Percentiles rank a stretch among this genome's conserved stretches.
These are phyloP conservation scores for Coemansia interrupta DNA, from an alignment of 192 early-diverging fungal genomes.

Conservation along the genomic window DNA sequence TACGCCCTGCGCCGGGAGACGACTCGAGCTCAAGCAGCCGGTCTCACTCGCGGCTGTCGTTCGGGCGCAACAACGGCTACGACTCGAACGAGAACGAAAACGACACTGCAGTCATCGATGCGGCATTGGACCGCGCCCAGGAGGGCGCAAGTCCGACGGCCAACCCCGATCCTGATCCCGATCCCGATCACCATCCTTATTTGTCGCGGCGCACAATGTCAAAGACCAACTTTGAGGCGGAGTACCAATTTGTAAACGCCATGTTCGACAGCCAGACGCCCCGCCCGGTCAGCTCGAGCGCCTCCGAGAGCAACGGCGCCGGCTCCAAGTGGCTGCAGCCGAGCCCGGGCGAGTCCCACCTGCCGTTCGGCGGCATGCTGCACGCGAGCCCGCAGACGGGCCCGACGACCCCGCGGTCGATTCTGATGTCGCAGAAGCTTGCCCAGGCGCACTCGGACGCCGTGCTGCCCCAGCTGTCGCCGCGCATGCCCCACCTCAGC, in stretches of 20 bases:
- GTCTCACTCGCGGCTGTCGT: background rate
- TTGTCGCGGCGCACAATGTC: constrained; percentile 24
- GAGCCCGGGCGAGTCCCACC: constrained; percentile 1
- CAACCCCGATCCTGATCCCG: background rate
- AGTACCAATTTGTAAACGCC: constrained; percentile 33
- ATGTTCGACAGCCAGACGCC: constrained; percentile 21
- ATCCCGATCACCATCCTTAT: constrained; percentile 14
- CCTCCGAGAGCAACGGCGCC: background rate
- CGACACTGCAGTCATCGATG: constrained; percentile 9
- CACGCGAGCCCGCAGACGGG: background rate
- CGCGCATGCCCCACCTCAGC: constrained; percentile 10
- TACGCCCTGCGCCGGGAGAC: background rate
- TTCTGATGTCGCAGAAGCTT: constrained; percentile 49
- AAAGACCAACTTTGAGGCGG: constrained; percentile 37
- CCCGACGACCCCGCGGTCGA: constrained; percentile 26
- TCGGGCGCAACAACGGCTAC: background rate
- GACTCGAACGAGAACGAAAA: constrained; percentile 6
- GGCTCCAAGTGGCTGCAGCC: constrained; percentile 1
- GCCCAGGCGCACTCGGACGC: constrained; percentile 37
- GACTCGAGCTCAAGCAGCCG: constrained; percentile 7
- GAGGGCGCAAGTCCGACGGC: too few species aligned
- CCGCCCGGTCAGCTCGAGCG: too few species aligned
- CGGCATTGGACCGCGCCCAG: constrained; percentile 5
- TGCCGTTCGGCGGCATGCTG: constrained; percentile 1
- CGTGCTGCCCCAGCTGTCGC: constrained; percentile 44